Evolutionary conservation across 495 filamentous ascomycete species (phyloP).

Genomic region (Schizothecium vesticola): DNA sequence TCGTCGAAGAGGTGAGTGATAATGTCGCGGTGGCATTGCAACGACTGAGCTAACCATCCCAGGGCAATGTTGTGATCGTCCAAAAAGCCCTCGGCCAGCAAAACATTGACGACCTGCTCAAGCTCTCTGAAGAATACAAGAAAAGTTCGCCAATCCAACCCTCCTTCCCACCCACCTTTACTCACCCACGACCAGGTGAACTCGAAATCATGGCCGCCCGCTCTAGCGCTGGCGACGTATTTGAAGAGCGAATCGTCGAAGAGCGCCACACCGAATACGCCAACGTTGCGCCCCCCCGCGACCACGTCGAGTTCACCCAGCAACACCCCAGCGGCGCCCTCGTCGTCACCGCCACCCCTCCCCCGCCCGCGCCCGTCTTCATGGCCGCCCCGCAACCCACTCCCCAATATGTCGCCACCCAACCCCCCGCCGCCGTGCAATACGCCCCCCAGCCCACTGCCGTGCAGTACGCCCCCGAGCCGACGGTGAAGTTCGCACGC

Average conservation of each 20-base stretch:
- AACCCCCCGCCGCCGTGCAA: background rate
- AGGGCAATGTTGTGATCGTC: slow-evolving; percentile 76
- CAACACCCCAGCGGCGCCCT: slow-evolving; percentile 19
- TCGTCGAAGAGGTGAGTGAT: slow-evolving; percentile 67
- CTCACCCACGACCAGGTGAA: slow-evolving; percentile 31
- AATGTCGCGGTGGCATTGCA: background rate
- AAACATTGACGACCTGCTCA: slow-evolving; percentile 84
- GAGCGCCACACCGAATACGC: slow-evolving; percentile 17
- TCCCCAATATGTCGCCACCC: background rate
- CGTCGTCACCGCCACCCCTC: slow-evolving; percentile 37
- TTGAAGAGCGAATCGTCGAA: slow-evolving; percentile 32
- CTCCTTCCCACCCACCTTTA: background rate
- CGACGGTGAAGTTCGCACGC: slow-evolving; percentile 34
- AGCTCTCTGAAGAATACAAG: slow-evolving; percentile 68
- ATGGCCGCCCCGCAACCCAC: background rate
- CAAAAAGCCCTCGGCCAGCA: slow-evolving; percentile 77
- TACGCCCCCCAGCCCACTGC: background rate
- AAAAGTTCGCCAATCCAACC: slow-evolving; percentile 30
- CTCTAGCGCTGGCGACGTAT: slow-evolving; percentile 30
- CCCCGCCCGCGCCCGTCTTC: slow-evolving; percentile 12
- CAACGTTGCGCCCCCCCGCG: slow-evolving; percentile 14
- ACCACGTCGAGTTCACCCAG: slow-evolving; percentile 4
- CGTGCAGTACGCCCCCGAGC: background rate
- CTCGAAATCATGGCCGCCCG: slow-evolving; percentile 35
- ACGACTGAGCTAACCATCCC: slow-evolving; percentile 22